Conservation (phyloP, 2,329 filamentous ascomycete species). For the Ophiosphaerella narmari region DNA sequence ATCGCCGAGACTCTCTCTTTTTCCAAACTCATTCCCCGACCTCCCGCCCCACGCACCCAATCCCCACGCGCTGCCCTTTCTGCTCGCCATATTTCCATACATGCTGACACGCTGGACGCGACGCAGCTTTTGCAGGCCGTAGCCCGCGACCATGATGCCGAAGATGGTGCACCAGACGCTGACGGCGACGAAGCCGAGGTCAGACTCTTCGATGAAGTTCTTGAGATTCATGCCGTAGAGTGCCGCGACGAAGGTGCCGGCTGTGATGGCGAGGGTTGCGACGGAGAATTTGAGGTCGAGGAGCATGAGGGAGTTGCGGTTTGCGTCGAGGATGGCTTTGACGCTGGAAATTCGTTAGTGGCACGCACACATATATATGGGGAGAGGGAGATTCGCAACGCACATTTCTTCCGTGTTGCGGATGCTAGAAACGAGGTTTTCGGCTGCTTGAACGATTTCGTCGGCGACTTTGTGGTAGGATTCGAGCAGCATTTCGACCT, state of each 20-base stretch:
- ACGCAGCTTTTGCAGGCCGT: constrained; percentile 81
- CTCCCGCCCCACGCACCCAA: constrained; percentile 37
- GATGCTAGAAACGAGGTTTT: constrained; percentile 91
- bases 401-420: constrained; percentile 98
- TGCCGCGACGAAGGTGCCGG: constrained; percentile 93
- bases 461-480: constrained; percentile 98
- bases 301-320: constrained; percentile 97
- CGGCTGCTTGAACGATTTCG: constrained; percentile 94
- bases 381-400: constrained; percentile 40
- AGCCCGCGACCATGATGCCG: constrained; percentile 78
- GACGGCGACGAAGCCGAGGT: constrained; percentile 81
- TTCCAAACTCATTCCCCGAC: constrained; percentile 23
- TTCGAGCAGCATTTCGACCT: constrained; percentile 95
- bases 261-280: constrained; percentile 89
- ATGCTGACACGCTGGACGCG: constrained; percentile 88
- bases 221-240: constrained; percentile 99
- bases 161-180: constrained; percentile 72
- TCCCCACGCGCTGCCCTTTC: constrained; percentile 24
- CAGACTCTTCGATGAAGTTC: constrained; percentile 95
- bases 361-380: not conserved
- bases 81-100: constrained; percentile 60
- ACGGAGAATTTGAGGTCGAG: constrained; percentile 96
- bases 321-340: constrained; percentile 95
- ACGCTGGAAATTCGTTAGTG: constrained; percentile 62
- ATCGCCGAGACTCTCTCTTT: constrained; percentile 27